A percentile compares a stretch with the other conserved stretches of the same genome.
Evolutionary conservation across 164 flowering plant species (phyloP).

Genomic region (Paratinospora sagittata): DNA sequence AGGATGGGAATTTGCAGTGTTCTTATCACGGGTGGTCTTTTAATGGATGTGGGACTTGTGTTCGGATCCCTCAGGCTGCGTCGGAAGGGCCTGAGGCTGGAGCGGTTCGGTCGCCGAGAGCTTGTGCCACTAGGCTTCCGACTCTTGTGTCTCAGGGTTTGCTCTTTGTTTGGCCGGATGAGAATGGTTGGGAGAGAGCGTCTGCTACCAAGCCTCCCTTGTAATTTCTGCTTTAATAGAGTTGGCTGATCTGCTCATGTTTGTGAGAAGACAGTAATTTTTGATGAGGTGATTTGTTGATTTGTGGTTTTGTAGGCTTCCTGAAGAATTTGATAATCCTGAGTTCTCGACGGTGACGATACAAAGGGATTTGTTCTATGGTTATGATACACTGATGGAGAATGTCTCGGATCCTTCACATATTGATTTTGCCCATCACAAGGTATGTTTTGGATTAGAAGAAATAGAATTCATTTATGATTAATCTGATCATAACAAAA

Average conservation of each 20-base stretch:
- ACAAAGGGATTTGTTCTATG: constrained; percentile 90
- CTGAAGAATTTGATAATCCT: constrained; percentile 82
- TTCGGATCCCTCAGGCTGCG: constrained; percentile 75
- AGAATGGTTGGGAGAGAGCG: constrained; percentile 89
- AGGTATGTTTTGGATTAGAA: constrained; percentile 33
- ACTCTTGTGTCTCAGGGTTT: constrained; percentile 91
- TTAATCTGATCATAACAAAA: too few species aligned
- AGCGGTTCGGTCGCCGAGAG: constrained; percentile 67
- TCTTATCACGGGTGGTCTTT: constrained; percentile 98
- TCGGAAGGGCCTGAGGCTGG: constrained; percentile 83
- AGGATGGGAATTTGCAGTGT: constrained; percentile 85
- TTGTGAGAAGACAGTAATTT: too few species aligned
- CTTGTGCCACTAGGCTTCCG: constrained; percentile 75
- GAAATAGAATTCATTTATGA: neutral
- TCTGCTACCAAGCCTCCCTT: constrained; percentile 58
- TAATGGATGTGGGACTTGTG: constrained; percentile 70
- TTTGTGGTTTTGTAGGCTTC: constrained; percentile 52
- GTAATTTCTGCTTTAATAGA: constrained; percentile 28
- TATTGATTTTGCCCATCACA: constrained; percentile 97
- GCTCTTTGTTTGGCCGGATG: constrained; percentile 99
- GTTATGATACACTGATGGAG: constrained; percentile 97
- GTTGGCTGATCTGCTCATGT: neutral
- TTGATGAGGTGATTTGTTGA: neutral
- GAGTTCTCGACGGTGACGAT: constrained; percentile 82
- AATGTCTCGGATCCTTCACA: constrained; percentile 99